Conservation (phyloP, 768 basidiomycete species). For the Tylopilus subfusipes region DNA sequence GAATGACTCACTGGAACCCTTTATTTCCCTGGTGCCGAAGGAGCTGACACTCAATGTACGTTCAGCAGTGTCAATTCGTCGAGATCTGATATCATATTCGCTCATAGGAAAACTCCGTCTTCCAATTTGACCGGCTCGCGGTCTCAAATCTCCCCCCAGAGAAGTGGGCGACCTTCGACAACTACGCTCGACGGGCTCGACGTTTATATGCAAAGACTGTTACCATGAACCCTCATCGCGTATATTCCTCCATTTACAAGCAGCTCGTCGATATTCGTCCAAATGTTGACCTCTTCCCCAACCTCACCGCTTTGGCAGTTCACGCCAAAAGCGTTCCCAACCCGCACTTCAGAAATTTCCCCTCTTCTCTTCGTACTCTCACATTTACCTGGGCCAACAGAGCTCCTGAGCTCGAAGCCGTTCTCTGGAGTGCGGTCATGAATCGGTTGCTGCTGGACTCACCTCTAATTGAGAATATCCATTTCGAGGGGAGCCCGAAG, state of each 20-base stretch:
- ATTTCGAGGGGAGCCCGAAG: constrained; percentile 27
- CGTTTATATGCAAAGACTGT: constrained; percentile 26
- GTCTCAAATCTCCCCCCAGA: constrained; percentile 8
- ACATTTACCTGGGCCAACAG: constrained; percentile 22
- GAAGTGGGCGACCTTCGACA: constrained; percentile 22
- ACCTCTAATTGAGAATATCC: constrained; percentile 20
- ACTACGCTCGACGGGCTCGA: constrained; percentile 20
- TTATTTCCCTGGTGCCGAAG: constrained; percentile 18
- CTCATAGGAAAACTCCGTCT: constrained; percentile 17
- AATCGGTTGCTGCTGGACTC: constrained; percentile 16
- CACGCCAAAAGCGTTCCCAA: constrained; percentile 15
- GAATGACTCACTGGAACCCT: constrained; percentile 25
- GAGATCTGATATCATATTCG: constrained; percentile 4
- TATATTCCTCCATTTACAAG: constrained; percentile 26
- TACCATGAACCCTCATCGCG: constrained; percentile 23
- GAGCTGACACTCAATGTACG: constrained; percentile 22
- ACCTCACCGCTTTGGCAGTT: constrained; percentile 13
- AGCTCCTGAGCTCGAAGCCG: constrained; percentile 11
- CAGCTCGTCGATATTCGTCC: constrained; percentile 21
- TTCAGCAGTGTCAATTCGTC: neutral
- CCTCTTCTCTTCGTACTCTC: constrained; percentile 21
- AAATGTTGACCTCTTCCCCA: constrained; percentile 24
- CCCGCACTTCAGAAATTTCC: constrained; percentile 18
- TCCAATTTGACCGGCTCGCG: constrained; percentile 9
- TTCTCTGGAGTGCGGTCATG: constrained; percentile 23